These are phyloP conservation scores for Paecilomyces sp. DNA, from an alignment of 2,329 filamentous ascomycete genomes.

Conservation along the genomic window DNA sequence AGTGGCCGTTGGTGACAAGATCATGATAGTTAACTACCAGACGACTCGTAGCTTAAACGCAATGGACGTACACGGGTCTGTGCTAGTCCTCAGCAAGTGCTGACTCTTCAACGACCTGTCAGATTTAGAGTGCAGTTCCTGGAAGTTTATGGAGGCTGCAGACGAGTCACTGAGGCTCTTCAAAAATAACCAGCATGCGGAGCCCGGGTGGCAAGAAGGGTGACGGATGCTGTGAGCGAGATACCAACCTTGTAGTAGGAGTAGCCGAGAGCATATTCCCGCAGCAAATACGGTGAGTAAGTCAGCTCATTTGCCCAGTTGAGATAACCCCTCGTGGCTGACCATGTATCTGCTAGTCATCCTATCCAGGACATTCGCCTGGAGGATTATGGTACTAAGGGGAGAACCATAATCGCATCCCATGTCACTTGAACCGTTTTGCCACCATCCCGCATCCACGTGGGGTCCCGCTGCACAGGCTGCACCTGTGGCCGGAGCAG, in stretches of 20 bases:
- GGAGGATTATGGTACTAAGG: not conserved
- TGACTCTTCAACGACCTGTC: not conserved
- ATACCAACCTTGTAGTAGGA: not conserved
- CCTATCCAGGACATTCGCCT: not conserved
- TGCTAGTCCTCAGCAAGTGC: not conserved
- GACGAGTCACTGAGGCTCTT: not conserved
- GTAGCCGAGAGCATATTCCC: not conserved
- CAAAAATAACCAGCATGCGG: not conserved
- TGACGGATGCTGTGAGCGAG: no score
- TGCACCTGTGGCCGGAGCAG: not conserved
- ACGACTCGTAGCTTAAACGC: not conserved
- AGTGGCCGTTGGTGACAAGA: not conserved
- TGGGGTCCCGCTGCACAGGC: not conserved
- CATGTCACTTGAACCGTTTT: not conserved
- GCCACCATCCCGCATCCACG: not conserved
- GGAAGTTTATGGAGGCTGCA: not conserved
- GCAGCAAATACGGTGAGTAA: not conserved
- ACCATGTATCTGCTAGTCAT: not conserved
- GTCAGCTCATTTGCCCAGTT: not conserved
- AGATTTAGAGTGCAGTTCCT: not conserved
- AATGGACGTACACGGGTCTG: not conserved
- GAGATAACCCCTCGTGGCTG: not conserved
- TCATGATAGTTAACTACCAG: not conserved
- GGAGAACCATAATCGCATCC: not conserved
- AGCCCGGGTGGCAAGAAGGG: no score